Conservation (phyloP, 257 asterid species). For the Solanum etuberosum region DNA sequence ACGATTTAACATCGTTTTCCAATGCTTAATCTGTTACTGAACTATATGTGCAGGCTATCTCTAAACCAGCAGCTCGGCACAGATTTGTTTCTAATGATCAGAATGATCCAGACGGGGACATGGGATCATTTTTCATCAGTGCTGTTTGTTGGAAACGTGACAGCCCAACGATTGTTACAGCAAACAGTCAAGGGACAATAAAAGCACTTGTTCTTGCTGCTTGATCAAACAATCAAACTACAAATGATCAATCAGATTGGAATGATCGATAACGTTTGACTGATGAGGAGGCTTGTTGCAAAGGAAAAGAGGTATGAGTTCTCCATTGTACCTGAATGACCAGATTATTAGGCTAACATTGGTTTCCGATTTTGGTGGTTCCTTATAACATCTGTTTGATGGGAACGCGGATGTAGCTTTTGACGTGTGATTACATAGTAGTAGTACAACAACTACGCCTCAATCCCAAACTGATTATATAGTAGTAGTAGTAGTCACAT, state of each 20-base stretch:
- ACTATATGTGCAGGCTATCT: constrained; percentile 39
- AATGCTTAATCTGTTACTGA: not conserved
- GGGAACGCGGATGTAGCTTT: not conserved
- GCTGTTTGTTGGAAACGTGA: constrained; percentile 94
- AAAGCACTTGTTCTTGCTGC: constrained; percentile 76
- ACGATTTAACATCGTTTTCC: not conserved
- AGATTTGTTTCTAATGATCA: constrained; percentile 47
- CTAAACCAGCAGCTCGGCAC: constrained; percentile 75
- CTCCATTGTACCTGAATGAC: not conserved
- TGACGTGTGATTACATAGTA: not conserved
- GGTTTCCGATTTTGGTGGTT: not conserved
- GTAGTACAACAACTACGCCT: not conserved
- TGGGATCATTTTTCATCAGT: constrained; percentile 63
- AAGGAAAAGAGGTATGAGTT: not conserved
- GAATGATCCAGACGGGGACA: constrained; percentile 42
- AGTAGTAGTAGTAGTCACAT: not conserved
- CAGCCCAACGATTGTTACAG: constrained; percentile 63
- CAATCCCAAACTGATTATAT: not conserved
- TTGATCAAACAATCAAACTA: constrained; percentile 8
- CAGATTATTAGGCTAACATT: not conserved
- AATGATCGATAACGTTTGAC: constrained; percentile 6
- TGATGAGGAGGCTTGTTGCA: not conserved
- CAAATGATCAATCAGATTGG: not conserved
- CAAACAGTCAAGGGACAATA: constrained; percentile 78
- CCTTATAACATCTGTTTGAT: not conserved